phyloP scores from a whole-genome alignment of 345 rosid species.

The Euphorbia pulcherrima region DNA sequence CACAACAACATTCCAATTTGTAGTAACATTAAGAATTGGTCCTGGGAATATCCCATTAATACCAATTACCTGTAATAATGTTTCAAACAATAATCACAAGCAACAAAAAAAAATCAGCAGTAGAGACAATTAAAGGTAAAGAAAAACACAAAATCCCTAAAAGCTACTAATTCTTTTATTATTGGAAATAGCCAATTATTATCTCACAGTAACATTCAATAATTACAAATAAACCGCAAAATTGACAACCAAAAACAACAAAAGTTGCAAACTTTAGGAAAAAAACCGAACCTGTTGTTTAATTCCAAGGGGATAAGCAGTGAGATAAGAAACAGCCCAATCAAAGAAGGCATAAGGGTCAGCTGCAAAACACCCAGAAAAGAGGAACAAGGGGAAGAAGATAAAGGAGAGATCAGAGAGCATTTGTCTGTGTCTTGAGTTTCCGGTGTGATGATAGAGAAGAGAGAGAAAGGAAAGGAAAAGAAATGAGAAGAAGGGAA shows the following conservation, averaged over 20 bases:
- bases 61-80: constrained; percentile 27
- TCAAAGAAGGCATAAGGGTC: constrained; percentile 81
- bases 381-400: constrained; percentile 24
- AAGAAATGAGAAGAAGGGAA: background rate
- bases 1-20: constrained; percentile 31
- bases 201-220: too few species aligned
- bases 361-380: constrained; percentile 33
- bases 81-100: background rate
- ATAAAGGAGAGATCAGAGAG: constrained; percentile 20
- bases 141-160: background rate
- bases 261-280: background rate
- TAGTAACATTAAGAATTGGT: constrained; percentile 30
- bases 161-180: background rate
- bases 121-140: background rate
- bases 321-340: constrained; percentile 82
- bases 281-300: constrained; percentile 55
- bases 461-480: background rate
- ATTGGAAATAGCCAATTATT: background rate
- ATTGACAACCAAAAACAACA: background rate
- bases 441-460: background rate
- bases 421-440: constrained; percentile 37
- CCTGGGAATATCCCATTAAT: constrained; percentile 32
- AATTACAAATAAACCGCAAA: background rate
- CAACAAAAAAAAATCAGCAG: background rate
- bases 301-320: constrained; percentile 59